Percentiles rank a stretch among this genome's conserved stretches.
These are phyloP conservation scores for Claviceps cyperi DNA, from an alignment of 2,329 filamentous ascomycete genomes.

Conservation along the genomic window DNA sequence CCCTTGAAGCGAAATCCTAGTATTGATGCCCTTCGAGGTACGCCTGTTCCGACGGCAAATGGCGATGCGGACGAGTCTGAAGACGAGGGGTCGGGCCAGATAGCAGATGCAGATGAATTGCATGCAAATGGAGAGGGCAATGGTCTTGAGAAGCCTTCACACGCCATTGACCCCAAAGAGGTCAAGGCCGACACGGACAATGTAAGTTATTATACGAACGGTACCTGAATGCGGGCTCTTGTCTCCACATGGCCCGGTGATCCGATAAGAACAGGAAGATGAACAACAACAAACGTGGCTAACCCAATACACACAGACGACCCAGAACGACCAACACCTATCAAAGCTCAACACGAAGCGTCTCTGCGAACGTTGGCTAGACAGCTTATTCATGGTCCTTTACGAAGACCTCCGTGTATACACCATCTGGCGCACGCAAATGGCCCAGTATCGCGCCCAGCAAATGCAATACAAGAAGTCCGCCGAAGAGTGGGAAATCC, in stretches of 20 bases:
- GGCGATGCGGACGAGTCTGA: conserved; percentile 24
- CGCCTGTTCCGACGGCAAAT: conserved; percentile 44
- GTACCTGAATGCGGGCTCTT: too few relatives aligned
- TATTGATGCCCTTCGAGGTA: conserved; percentile 61
- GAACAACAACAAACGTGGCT: neutral
- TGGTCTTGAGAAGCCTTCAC: conserved; percentile 60
- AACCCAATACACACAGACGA: conserved; percentile 27
- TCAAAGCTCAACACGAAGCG: conserved; percentile 95
- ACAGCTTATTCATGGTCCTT: conserved; percentile 97
- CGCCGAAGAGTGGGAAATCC: conserved; percentile 94
- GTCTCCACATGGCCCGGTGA: too few relatives aligned
- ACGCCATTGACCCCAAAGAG: conserved; percentile 62
- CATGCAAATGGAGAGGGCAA: conserved; percentile 25
- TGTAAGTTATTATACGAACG: conserved; percentile 25
- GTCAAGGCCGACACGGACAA: conserved; percentile 63
- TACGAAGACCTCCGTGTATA: conserved; percentile 97
- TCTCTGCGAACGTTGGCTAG: conserved; percentile 91
- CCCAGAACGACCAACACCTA: conserved; percentile 56
- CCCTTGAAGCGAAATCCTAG: conserved; percentile 57
- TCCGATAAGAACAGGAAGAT: neutral
- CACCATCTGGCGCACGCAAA: conserved; percentile 97
- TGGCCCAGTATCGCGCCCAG: conserved; percentile 88
- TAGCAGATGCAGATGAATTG: conserved; percentile 18
- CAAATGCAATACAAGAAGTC: conserved; percentile 94
- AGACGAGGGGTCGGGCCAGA: conserved; percentile 15